Evolutionary conservation across 2,329 filamentous ascomycete species (phyloP), one percentile per base, ranked within the genome.

Genomic region (Dactylellina cionopaga): DNA sequence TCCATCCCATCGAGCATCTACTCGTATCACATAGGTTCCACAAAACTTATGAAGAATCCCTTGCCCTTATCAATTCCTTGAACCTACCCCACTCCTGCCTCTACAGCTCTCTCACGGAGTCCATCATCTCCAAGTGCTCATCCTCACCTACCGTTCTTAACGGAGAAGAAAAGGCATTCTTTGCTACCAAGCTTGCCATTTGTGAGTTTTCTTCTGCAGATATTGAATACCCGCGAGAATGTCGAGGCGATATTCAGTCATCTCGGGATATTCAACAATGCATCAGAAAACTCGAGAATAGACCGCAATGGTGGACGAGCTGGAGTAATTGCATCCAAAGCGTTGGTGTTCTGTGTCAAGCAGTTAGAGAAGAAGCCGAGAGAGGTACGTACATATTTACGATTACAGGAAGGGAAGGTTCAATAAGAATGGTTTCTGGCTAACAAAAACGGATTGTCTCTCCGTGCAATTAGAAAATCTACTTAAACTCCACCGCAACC

Each of bases 61-160:
- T 75, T 49, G 62, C 51, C 41, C 59, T 33, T 60, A 76, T 33
- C 68, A 78, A 59, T 70, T 78, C 63, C 77, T 73, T 69, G 59
- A 77, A 77, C 83, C 83, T 56, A 80, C 69, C 27, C 2, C 68
- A 43, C 15, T 72, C 68, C 3, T 72, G 68, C 22, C 54, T 72
- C 2, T 72, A 72, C 22, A 65, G 59, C 19, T 72, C 68, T 5
- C 49, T 72, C 22, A 72, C 68, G 1, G 59, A 60, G 10, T 46
- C 58, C 3, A 72, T 72, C 27, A 72, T 72, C 29, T 51, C 22
- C 13, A 65, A 72, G 13, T 72, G 68, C 17, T 72, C 68, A 6
- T 56, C 52, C 1, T 43, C 68, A 13, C 68, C 59, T 5, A 35
- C 51, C n/a, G 25, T 51, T 13, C 46, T 72, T 1, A 59, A 65